Base-by-base conservation (phyloP, 192 early-diverging fungal species). In the Diversispora epigaea region DNA sequence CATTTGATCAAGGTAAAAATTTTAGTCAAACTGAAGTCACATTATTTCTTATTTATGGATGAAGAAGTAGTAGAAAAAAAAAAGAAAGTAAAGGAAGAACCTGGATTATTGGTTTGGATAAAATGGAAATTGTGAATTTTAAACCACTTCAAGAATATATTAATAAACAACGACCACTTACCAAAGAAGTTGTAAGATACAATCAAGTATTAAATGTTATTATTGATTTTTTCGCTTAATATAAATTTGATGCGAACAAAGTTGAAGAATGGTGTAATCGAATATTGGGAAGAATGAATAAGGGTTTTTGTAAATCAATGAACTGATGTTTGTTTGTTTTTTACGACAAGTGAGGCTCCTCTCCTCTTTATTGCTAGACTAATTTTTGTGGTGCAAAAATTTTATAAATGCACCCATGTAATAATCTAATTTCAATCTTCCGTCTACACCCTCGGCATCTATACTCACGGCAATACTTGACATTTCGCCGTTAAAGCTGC, bases 81-180 rank as follows among this genome's bases (percentile, higher is more conserved):
- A 2, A 32, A 32, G 25, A 32, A 32, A 32, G 2, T 32, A 32
- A 56, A 56, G 21, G 17, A 19, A 15, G 55, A 19, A 56, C 0
- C 17, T 56, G 8, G 17, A 21, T 19, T 0, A 19, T 19, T 19
- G 21, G n/a, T 19, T 8, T 56, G 17, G 55, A 56, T 17, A 56
- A 56, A 56, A 19, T 56, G 8, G 17, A 56, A 56, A 56, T 56
- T 19, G 21, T 56, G 6, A 56, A 56, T 56, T 56, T 56, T 21
- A 56, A 21, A 56, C 21, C 21, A 56, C 55, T 56, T 56, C 55
- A 56, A 56, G 55, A 56, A 9, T 56, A 56, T 56, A 56, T 56
- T 15, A 56, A 56, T 21, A 19, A 19, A 19, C 55, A 17, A 56
- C 17, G 55, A 19, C 15, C 55, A 3, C 55, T 56, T 56, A 56